phyloP scores from a whole-genome alignment of 2,329 filamentous ascomycete genomes.

The Diaporthe eres region DNA sequence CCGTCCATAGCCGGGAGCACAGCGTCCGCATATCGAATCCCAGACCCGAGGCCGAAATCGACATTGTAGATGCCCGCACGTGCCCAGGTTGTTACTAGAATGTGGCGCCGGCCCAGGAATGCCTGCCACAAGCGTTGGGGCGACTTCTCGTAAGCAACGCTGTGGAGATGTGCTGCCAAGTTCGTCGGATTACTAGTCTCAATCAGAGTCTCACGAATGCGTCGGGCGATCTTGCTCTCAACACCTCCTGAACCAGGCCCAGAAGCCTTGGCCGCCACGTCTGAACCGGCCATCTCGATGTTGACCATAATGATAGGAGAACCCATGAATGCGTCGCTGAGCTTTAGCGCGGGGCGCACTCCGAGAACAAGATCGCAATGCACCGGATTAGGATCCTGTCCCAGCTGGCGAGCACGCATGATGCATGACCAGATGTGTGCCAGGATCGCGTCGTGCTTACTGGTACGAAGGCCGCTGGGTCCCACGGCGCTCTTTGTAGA shows the following conservation, averaged over 20 bases:
- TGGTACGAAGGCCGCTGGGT: neutral
- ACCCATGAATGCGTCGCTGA: neutral
- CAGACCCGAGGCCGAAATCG: constrained; percentile 1
- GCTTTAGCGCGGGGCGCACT: constrained; percentile 4
- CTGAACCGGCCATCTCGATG: constrained; percentile 9
- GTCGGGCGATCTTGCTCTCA: neutral
- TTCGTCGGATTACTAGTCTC: neutral
- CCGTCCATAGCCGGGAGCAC: constrained; percentile 7
- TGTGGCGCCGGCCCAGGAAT: constrained; percentile 5
- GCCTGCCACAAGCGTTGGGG: constrained; percentile 12
- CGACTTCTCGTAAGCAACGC: constrained; percentile 3
- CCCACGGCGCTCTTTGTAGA: neutral
- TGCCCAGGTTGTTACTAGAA: constrained; percentile 9
- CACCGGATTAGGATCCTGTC: neutral
- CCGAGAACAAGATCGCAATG: constrained; percentile 7
- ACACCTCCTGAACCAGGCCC: neutral
- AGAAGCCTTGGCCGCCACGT: neutral
- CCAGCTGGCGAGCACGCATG: constrained; percentile 11
- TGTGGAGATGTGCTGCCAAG: constrained; percentile 11
- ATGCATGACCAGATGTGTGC: constrained; percentile 11
- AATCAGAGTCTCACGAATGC: constrained; percentile 2
- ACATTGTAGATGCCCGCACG: constrained; percentile 12
- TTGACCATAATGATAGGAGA: constrained; percentile 9
- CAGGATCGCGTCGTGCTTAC: constrained; percentile 7
- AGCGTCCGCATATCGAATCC: constrained; percentile 4